Conservation (phyloP, 2,329 filamentous ascomycete genomes). For the Aureobasidium sp. region DNA sequence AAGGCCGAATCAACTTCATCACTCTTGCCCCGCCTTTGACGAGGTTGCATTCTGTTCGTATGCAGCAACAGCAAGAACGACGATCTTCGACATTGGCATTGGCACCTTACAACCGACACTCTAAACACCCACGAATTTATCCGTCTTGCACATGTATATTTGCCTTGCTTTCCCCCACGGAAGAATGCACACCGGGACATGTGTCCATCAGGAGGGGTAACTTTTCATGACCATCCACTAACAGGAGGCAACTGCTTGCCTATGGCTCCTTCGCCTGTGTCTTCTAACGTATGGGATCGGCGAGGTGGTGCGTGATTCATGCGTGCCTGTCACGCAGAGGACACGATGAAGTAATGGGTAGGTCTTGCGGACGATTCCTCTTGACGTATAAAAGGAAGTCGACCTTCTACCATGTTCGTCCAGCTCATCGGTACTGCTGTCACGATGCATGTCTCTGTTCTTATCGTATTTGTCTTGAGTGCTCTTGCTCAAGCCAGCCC, state of each 20-base stretch:
- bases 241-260: not conserved
- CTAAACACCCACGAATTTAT: not conserved
- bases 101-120: not conserved
- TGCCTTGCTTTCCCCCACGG: not conserved
- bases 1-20: not conserved
- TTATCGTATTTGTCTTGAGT: not conserved
- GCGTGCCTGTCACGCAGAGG: not conserved
- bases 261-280: not conserved
- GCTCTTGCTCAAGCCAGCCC: not conserved
- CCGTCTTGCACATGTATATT: not conserved
- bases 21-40: not conserved
- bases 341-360: not conserved
- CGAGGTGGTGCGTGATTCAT: not conserved
- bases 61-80: not conserved
- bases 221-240: not conserved
- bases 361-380: not conserved
- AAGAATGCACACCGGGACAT: not conserved
- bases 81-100: not conserved
- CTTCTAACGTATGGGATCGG: not conserved
- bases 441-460: not conserved
- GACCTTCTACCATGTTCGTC: not conserved
- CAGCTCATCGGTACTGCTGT: not conserved
- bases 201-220: not conserved
- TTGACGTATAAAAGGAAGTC: not conserved
- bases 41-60: slow-evolving; percentile 1